Percentiles rank a stretch among this genome's conserved stretches.
phyloP scores from a whole-genome alignment of 2,329 filamentous ascomycete genomes.

The Cadophora sp. region DNA sequence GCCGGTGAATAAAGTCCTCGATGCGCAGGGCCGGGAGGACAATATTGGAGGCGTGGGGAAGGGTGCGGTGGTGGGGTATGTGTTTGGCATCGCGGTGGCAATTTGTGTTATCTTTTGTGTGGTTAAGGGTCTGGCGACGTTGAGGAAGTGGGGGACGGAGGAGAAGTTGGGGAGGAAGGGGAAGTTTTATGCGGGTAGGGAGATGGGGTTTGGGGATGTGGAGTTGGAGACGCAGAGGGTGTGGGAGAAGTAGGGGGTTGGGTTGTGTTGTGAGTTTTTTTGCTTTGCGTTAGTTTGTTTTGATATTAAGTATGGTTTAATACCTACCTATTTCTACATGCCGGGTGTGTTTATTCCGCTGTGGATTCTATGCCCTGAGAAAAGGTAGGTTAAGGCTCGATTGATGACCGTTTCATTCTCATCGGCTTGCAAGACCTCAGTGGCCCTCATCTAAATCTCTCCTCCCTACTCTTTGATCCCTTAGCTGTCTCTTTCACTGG shows the following conservation, averaged over 20 bases:
- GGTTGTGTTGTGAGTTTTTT: background rate
- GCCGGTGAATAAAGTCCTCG: constrained; percentile 15
- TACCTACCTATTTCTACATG: too few relatives aligned
- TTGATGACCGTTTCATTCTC: too few relatives aligned
- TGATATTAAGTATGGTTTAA: background rate
- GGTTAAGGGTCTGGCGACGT: constrained; percentile 26
- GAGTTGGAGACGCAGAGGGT: constrained; percentile 38
- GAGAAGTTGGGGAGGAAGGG: constrained; percentile 50
- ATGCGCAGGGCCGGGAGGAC: constrained; percentile 24
- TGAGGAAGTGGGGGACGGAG: constrained; percentile 49
- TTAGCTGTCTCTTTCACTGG: too few relatives aligned
- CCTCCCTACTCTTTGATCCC: too few relatives aligned
- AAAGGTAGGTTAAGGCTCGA: too few relatives aligned
- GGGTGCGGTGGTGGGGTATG: constrained; percentile 36
- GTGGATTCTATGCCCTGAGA: too few relatives aligned
- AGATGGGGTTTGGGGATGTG: constrained; percentile 35
- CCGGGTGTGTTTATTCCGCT: too few relatives aligned
- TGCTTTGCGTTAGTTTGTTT: background rate
- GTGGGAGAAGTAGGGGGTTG: constrained; percentile 33
- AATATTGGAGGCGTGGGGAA: constrained; percentile 32
- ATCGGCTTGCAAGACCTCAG: too few relatives aligned
- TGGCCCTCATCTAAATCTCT: too few relatives aligned
- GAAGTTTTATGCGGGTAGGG: constrained; percentile 45
- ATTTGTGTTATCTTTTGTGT: constrained; percentile 39
- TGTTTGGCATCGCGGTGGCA: constrained; percentile 40